Percentiles rank a stretch among this genome's conserved stretches.
These are phyloP conservation scores for Vigna trinervia DNA, from an alignment of 306 rosid species.

Conservation along the genomic window DNA sequence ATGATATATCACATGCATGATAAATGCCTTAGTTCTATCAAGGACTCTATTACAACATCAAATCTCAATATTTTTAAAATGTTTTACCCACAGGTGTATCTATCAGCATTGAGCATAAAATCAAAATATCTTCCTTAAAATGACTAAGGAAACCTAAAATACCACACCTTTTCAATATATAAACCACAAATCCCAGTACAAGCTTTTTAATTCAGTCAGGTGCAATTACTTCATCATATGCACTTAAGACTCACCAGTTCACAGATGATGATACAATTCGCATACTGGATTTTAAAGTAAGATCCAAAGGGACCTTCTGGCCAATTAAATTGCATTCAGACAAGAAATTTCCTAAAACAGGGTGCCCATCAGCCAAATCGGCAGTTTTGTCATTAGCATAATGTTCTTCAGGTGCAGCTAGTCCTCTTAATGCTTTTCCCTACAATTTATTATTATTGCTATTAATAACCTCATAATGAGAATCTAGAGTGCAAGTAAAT, in stretches of 20 bases:
- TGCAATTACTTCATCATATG: constrained; percentile 29
- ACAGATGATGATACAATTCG: constrained; percentile 66
- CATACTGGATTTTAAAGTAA: constrained; percentile 81
- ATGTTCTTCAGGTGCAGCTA: constrained; percentile 55
- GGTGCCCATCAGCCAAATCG: constrained; percentile 51
- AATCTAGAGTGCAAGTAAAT: constrained; percentile 23
- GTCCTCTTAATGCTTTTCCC: constrained; percentile 91
- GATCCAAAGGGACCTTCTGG: constrained; percentile 85
- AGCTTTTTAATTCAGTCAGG: constrained; percentile 18
- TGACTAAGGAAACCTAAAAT: constrained; percentile 6
- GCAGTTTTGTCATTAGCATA: constrained; percentile 51
- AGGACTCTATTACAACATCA: not conserved
- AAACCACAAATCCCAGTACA: constrained; percentile 11
- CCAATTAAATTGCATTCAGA: constrained; percentile 63
- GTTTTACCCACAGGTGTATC: constrained; percentile 1
- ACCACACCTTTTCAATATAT: constrained; percentile 6
- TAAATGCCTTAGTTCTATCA: constrained; percentile 4
- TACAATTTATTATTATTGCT: constrained; percentile 37
- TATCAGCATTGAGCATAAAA: constrained; percentile 16
- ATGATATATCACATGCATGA: not conserved
- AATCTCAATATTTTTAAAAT: constrained; percentile 29
- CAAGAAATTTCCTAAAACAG: constrained; percentile 51
- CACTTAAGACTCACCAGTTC: constrained; percentile 60
- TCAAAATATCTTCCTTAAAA: not conserved
- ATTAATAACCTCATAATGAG: constrained; percentile 7